Base-by-base conservation (phyloP, 345 rosid genomes). In the Corchorus capsularis region DNA sequence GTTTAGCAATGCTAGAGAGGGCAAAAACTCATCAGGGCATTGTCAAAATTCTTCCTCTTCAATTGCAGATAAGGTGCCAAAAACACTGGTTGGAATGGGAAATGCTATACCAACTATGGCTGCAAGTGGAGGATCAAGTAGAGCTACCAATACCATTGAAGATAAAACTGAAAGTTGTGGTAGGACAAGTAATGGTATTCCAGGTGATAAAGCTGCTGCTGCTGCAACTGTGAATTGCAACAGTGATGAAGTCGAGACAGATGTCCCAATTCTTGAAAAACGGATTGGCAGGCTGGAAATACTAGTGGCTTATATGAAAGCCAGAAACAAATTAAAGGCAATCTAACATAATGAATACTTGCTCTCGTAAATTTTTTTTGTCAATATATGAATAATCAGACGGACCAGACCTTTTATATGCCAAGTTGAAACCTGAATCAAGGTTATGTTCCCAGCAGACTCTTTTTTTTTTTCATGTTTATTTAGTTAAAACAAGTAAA, bases 281-380 rank as follows among this genome's bases (percentile, higher is more conserved):
- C 45, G 60, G 47, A 73, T 86, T 46, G 41, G 15, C 16, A 72
- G 11, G 70, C 83, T 84, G 45, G 86, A 84, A 75, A 75, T 57
- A 65, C n/a, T 68, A 15, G 9, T 79, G 43, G 71, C 75, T 14
- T 39, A 27, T 19, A 54, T 52, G 6, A 76, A 76, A 76, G 84
- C 79, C n/a, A n/a, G n/a, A n/a, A n/a, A n/a, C n/a, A 39, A 0
- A 37, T 6, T 46, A 45, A 39, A n/a, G 2, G 71, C 19, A 34
- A 6, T 3, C 35, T 20, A 20, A 45, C n/a, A 1, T 9, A 4
- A 17, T 9, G 8, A 3, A 13, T 16, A 17, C 11, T 17, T n/a
- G 32, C 32, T 2, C 4, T 64, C 17, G 43, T 64, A 6, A 64
- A 64, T n/a, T 11, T 64, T 41, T 8, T 64, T 1, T 4, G 50